Conservation (phyloP, 2,329 filamentous ascomycete genomes). For the Coniochaeta prunicola region DNA sequence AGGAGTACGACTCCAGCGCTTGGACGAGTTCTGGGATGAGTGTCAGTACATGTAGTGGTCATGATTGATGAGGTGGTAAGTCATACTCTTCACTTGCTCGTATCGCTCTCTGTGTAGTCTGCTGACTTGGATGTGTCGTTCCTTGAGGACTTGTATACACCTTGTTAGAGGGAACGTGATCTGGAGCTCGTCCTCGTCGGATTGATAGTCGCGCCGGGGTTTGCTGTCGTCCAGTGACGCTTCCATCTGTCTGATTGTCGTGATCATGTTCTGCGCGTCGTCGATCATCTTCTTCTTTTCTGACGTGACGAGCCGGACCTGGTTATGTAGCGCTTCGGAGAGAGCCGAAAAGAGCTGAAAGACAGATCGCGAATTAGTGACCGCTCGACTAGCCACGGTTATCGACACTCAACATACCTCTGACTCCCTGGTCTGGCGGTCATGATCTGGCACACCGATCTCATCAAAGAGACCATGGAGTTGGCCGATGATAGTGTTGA, state of each 20-base stretch:
- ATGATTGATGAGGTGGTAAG: not conserved
- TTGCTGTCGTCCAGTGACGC: constrained; percentile 73
- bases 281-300: constrained; percentile 91
- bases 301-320: constrained; percentile 73
- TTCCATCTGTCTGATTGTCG: constrained; percentile 89
- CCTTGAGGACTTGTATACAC: constrained; percentile 74
- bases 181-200: constrained; percentile 58
- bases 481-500: constrained; percentile 88
- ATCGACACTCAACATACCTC: constrained; percentile 54
- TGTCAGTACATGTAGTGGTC: constrained; percentile 11
- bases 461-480: constrained; percentile 95
- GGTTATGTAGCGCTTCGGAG: constrained; percentile 85
- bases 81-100: constrained; percentile 87
- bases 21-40: constrained; percentile 70
- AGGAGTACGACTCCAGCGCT: constrained; percentile 92
- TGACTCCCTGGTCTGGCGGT: constrained; percentile 81
- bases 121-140: constrained; percentile 75
- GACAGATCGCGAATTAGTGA: constrained; percentile 9
- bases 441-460: constrained; percentile 90
- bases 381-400: not conserved
- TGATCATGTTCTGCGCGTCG: constrained; percentile 79
- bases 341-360: constrained; percentile 79
- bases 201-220: constrained; percentile 52
- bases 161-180: constrained; percentile 77
- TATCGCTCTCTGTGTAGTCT: constrained; percentile 85